These are phyloP conservation scores for Paraphysoderma sedebokerense DNA, from an alignment of 371 early-diverging fungal species.

Conservation along the genomic window DNA sequence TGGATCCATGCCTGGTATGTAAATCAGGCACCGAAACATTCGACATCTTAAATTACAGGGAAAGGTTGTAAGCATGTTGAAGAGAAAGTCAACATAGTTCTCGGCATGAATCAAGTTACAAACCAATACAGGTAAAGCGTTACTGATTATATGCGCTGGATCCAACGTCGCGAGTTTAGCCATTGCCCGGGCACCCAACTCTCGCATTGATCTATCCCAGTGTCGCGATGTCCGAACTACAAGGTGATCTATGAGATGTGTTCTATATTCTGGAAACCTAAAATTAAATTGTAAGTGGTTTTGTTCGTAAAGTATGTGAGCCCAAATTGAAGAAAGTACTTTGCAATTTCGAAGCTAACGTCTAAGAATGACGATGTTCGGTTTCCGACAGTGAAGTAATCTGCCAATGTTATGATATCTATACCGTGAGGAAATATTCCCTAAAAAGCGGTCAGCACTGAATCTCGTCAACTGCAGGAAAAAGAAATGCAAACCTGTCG, in stretches of 20 bases:
- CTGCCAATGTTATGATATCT: slow-evolving; percentile 68
- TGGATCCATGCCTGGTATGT: slow-evolving; percentile 53
- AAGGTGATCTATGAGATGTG: slow-evolving; percentile 52
- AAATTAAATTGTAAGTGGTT: not conserved
- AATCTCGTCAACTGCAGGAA: not conserved
- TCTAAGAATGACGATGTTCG: slow-evolving; percentile 46
- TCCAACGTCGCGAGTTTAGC: slow-evolving; percentile 37
- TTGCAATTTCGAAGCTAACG: slow-evolving; percentile 45
- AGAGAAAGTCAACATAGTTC: no score
- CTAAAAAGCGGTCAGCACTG: slow-evolving; percentile 11
- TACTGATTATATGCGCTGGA: slow-evolving; percentile 29
- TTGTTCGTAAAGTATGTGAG: slow-evolving; percentile 1
- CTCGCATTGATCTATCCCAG: slow-evolving; percentile 74
- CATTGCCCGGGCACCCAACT: slow-evolving; percentile 52
- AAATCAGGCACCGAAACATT: no score
- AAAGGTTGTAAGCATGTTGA: no score
- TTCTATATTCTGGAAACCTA: slow-evolving; percentile 55
- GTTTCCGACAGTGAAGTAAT: slow-evolving; percentile 82
- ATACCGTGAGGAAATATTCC: slow-evolving; percentile 88
- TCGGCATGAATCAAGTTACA: slow-evolving; percentile 6
- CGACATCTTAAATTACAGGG: no score
- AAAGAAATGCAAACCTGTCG: slow-evolving; percentile 38
- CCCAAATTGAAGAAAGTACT: slow-evolving; percentile 37
- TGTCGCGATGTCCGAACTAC: slow-evolving; percentile 40
- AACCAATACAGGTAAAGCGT: slow-evolving; percentile 27